Evolutionary conservation across 116 monocot species (phyloP).

Genomic region (Cymodocea nodosa): DNA sequence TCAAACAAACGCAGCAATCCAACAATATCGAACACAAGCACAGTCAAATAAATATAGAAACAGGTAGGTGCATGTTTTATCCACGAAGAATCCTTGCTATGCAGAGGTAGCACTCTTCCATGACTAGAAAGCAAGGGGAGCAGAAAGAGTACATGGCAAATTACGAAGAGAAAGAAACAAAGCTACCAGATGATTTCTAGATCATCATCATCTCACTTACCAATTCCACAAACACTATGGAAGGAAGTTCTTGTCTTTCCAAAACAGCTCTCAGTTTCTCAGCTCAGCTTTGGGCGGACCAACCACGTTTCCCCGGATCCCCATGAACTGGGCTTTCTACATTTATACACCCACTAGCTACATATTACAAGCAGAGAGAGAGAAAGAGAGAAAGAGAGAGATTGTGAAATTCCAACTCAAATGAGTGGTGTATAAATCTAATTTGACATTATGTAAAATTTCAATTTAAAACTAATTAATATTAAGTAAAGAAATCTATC

Average conservation of each 20-base stretch:
- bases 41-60: too few relatives aligned
- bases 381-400: neutral
- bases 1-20: too few relatives aligned
- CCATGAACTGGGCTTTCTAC: slow-evolving; percentile 7
- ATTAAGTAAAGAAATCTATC: too few relatives aligned
- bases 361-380: neutral
- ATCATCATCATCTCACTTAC: slow-evolving; percentile 4
- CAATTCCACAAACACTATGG: slow-evolving; percentile 3
- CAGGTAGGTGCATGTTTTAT: neutral
- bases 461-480: too few relatives aligned
- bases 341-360: slow-evolving; percentile 3
- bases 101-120: neutral
- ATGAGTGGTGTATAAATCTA: too few relatives aligned
- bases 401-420: neutral
- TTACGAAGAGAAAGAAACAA: neutral
- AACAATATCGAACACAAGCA: too few relatives aligned
- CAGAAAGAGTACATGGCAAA: neutral
- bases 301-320: slow-evolving; percentile 1
- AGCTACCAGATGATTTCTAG: too few relatives aligned
- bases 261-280: slow-evolving; percentile 7
- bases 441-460: too few relatives aligned
- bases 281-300: slow-evolving; percentile 4
- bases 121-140: neutral
- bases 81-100: slow-evolving; percentile 4
- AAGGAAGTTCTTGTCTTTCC: slow-evolving; percentile 4